Base-by-base conservation (phyloP, 1,139 yeast species). In the Sugiyamaella japonica region DNA sequence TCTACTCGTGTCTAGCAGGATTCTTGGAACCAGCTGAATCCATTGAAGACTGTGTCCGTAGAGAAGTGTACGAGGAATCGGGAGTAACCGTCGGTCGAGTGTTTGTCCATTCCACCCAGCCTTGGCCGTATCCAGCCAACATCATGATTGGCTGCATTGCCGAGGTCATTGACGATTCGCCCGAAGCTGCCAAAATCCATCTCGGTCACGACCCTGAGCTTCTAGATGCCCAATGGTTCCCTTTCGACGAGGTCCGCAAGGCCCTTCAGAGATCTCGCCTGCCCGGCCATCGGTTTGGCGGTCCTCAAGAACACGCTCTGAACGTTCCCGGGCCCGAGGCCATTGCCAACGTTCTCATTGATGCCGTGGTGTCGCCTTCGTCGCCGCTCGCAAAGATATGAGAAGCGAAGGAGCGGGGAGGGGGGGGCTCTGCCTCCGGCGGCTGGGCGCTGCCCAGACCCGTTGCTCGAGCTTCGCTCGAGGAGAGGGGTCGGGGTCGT, bases 121-220 rank as follows among this genome's bases (percentile, higher is more conserved):
- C 97, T 6, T 90, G 97, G 97, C 99, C 98, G 23, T 91, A 84
- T 72, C 98, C 98, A 1, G 89, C 89, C 0, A 90, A 87, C 67
- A 72, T 93, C 64, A 91, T 91, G 98, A 79, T 93, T 63, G 98
- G 98, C 9, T 90, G 97, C 70, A 70, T 90, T 55, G 97, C 89
- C 0, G 73, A 71, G 53, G 76, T 78, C 38, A 86, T 85, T 1
- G 87, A 85, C 8, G 83, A 82, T 64, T 77, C 84, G 61, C 86
- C 85, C 0, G 69, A 61, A 12, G 54, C 66, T 34, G 67, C 66
- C 50, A 53, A 52, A 7, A 85, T 91, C 61, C 76, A 85, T 63
- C 74, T 89, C 57, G 89, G 84, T 28, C 89, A 89, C 66, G 98
- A 91, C 67, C 83, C 87, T 31, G 98, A 91, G 70, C 75, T 91